These are phyloP conservation scores for Aspergillus candidus DNA, from an alignment of 2,329 filamentous ascomycete genomes.

Conservation along the genomic window DNA sequence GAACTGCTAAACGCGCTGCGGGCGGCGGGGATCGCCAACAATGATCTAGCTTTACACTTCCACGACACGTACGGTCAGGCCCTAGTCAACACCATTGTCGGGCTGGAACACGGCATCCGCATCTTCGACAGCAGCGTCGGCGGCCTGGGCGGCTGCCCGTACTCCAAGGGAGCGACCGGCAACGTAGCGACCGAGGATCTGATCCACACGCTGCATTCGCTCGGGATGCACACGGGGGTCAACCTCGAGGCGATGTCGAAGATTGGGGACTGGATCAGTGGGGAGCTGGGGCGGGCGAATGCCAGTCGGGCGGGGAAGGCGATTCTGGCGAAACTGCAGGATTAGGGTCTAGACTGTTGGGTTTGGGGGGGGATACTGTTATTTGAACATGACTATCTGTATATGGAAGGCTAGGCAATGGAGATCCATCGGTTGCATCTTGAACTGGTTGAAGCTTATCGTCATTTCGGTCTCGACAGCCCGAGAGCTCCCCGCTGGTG, in stretches of 20 bases:
- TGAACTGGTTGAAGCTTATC: too few species aligned
- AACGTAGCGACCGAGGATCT: constrained; percentile 61
- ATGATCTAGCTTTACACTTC: constrained; percentile 59
- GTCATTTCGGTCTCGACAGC: too few species aligned
- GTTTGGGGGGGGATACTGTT: too few species aligned
- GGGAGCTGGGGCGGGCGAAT: constrained; percentile 47
- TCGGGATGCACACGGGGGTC: constrained; percentile 56
- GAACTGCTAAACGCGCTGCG: constrained; percentile 53
- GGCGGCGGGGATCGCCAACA: constrained; percentile 54
- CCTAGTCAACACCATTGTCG: constrained; percentile 57
- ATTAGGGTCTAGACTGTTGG: neutral
- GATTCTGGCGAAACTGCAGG: constrained; percentile 35
- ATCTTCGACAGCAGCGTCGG: constrained; percentile 60
- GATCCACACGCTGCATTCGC: constrained; percentile 54
- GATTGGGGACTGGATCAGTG: constrained; percentile 54
- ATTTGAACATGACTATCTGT: too few species aligned
- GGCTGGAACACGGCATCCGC: constrained; percentile 56
- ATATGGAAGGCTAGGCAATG: too few species aligned
- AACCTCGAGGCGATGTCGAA: constrained; percentile 49
- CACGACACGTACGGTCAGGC: constrained; percentile 63
- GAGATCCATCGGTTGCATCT: too few species aligned
- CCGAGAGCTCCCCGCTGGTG: too few species aligned
- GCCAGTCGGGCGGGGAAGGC: constrained; percentile 52
- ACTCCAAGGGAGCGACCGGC: constrained; percentile 59
- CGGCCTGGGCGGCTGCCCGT: constrained; percentile 60